phyloP scores from a whole-genome alignment of 176 grass and related monocot species.

The Hordeum marinum region DNA sequence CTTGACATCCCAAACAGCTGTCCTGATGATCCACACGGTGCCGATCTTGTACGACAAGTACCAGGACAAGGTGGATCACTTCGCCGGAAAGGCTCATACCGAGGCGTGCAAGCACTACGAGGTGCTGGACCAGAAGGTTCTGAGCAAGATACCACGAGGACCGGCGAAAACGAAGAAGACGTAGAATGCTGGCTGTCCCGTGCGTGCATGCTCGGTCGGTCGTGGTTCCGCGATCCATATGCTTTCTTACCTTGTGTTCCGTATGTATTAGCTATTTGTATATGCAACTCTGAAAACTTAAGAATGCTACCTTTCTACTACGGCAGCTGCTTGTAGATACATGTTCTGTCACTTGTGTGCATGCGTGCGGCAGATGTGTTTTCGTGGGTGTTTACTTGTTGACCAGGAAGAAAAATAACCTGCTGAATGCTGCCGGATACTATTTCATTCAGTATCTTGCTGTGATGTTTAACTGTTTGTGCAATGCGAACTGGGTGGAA shows the following conservation, averaged over 20 bases:
- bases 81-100: conserved; percentile 46
- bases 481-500: not conserved
- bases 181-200: not conserved
- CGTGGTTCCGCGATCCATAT: not conserved
- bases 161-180: conserved; percentile 55
- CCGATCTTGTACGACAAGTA: conserved; percentile 85
- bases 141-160: conserved; percentile 77
- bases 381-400: too few relatives aligned
- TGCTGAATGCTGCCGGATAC: not conserved
- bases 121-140: conserved; percentile 52
- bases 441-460: not conserved
- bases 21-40: conserved; percentile 64
- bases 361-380: not conserved
- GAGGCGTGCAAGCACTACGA: conserved; percentile 68
- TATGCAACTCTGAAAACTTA: not conserved
- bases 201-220: not conserved
- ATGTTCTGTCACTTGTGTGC: too few relatives aligned
- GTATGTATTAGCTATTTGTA: not conserved
- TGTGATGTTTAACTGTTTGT: not conserved
- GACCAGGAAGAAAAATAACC: too few relatives aligned
- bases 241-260: not conserved
- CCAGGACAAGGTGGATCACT: conserved; percentile 77
- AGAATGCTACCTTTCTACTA: not conserved
- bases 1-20: conserved; percentile 17
- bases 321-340: conserved; percentile 15